Evolutionary conservation across 495 filamentous ascomycete species (phyloP).

Genomic region (Schizothecium vesticola): DNA sequence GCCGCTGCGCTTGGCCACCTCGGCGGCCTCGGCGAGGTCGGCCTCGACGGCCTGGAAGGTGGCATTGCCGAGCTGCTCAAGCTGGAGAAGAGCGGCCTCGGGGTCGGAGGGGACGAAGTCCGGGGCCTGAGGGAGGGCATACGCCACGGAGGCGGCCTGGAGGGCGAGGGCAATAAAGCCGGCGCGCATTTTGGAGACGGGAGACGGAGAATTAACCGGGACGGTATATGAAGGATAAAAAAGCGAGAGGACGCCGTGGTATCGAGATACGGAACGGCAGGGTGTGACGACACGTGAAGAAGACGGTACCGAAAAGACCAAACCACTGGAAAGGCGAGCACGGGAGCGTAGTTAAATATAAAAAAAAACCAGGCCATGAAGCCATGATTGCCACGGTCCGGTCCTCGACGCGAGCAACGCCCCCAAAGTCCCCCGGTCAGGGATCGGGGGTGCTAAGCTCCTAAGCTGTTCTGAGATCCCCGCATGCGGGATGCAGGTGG

Average conservation of each 20-base stretch:
- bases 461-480: not conserved
- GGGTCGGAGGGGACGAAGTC: not conserved
- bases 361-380: not conserved
- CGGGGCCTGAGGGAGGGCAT: not conserved
- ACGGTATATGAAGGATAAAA: not conserved
- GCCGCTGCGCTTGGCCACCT: not conserved
- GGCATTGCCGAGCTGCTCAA: constrained; percentile 2
- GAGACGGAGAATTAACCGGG: not conserved
- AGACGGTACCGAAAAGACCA: not conserved
- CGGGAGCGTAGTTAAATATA: not conserved
- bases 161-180: constrained; percentile 1
- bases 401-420: not conserved
- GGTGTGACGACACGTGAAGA: not conserved
- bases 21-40: not conserved
- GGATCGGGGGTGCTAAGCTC: not conserved
- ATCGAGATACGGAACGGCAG: not conserved
- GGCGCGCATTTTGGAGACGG: constrained; percentile 1
- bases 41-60: not conserved
- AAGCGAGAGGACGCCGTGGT: not conserved
- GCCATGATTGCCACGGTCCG: not conserved
- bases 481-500: not conserved
- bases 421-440: not conserved
- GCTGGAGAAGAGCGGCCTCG: not conserved
- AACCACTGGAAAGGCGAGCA: not conserved
- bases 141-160: constrained; percentile 7